Percentiles rank a stretch among this genome's conserved stretches.
Conservation (phyloP, 306 rosid species). For the Trifolium subterraneum region DNA sequence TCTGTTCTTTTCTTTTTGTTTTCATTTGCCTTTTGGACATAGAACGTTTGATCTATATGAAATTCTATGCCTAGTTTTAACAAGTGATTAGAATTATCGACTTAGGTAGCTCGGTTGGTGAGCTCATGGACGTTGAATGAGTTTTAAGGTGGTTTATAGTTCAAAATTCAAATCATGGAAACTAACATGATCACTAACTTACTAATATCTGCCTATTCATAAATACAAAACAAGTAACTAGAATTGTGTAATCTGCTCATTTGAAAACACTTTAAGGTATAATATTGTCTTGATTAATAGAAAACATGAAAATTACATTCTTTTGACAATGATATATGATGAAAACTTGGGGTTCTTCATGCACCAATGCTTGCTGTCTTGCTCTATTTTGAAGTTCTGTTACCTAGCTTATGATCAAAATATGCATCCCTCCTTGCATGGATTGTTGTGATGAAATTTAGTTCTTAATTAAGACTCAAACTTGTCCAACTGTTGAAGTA, state of each 20-base stretch:
- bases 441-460: conserved; percentile 33
- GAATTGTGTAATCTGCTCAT: conserved; percentile 32
- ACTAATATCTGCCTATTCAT: neutral
- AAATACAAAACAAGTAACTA: neutral
- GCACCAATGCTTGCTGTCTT: conserved; percentile 34
- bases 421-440: conserved; percentile 36
- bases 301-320: conserved; percentile 41
- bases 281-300: conserved; percentile 34
- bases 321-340: conserved; percentile 23
- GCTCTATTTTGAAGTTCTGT: conserved; percentile 32
- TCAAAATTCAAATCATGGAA: neutral
- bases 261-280: conserved; percentile 39
- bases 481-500: conserved; percentile 83
- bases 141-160: neutral
- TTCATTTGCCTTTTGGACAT: neutral
- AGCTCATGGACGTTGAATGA: neutral
- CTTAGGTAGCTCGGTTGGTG: neutral
- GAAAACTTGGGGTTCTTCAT: conserved; percentile 31
- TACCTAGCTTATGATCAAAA: conserved; percentile 34
- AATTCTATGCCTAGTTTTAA: neutral
- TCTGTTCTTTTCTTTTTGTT: conserved; percentile 27
- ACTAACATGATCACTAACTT: neutral
- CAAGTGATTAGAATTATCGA: conserved; percentile 16
- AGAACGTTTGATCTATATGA: conserved; percentile 1
- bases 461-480: conserved; percentile 58